Conservation (phyloP, 108 stramenopile genomes). For the Seminavis robusta region DNA sequence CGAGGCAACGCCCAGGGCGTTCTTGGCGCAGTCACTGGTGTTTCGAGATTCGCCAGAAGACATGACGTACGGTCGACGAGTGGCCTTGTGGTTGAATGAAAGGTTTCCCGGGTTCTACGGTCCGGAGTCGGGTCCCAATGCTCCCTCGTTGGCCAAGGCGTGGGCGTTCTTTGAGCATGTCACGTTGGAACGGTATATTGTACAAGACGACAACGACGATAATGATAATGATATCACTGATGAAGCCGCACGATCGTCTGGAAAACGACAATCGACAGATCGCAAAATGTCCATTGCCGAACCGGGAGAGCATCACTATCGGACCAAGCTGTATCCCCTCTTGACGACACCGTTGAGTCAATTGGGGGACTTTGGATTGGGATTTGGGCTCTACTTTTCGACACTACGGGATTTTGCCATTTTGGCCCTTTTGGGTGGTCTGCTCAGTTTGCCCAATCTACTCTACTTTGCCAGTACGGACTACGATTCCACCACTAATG, state of each 20-base stretch:
- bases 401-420: conserved; percentile 57
- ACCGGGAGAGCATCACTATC: conserved; percentile 56
- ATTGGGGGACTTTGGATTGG: conserved; percentile 59
- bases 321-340: conserved; percentile 64
- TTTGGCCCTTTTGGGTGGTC: conserved; percentile 58
- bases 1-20: too few species aligned
- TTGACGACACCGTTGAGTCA: conserved; percentile 53
- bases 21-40: too few species aligned
- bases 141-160: conserved; percentile 48
- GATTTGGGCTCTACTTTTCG: conserved; percentile 77
- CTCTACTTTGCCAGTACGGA: conserved; percentile 57
- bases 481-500: conserved; percentile 31
- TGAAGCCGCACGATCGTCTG: too few species aligned
- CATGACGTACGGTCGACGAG: conserved; percentile 69
- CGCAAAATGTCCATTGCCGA: conserved; percentile 39
- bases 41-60: conserved; percentile 31
- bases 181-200: conserved; percentile 60
- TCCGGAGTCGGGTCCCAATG: neutral
- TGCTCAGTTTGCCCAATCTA: conserved; percentile 64
- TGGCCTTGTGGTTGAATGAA: conserved; percentile 83
- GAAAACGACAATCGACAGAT: too few species aligned
- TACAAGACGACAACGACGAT: conserved; percentile 21
- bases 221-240: too few species aligned
- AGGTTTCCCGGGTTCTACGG: conserved; percentile 3
- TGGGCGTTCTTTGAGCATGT: conserved; percentile 93